Conservation (phyloP, 768 basidiomycete genomes). For the Pleurotus giganteus region DNA sequence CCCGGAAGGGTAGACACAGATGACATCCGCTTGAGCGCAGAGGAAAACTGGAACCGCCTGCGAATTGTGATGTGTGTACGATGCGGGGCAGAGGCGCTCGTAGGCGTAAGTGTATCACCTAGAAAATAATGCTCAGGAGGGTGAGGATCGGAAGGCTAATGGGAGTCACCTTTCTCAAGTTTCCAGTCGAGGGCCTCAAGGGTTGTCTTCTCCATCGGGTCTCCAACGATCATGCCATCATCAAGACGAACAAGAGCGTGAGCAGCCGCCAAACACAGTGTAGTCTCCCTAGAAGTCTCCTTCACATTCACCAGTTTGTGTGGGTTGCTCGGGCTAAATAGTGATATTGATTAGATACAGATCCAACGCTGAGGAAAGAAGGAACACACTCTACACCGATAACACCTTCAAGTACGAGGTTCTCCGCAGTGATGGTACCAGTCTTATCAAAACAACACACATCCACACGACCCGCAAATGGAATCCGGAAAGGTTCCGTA, state of each 20-base stretch:
- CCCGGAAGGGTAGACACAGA: conserved; percentile 71
- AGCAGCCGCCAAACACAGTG: conserved; percentile 85
- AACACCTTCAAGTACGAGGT: conserved; percentile 91
- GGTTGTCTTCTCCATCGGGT: conserved; percentile 99
- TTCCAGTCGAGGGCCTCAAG: conserved; percentile 90
- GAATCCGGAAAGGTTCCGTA: conserved; percentile 98
- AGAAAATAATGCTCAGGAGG: conserved; percentile 32
- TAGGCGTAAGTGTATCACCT: conserved; percentile 73
- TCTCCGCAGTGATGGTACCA: conserved; percentile 96
- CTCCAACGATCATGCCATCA: conserved; percentile 91
- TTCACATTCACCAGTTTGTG: conserved; percentile 76
- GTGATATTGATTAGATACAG: conserved; percentile 10
- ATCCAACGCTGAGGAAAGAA: not conserved
- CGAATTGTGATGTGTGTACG: conserved; percentile 66
- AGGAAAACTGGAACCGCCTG: conserved; percentile 97
- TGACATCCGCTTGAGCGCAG: conserved; percentile 96
- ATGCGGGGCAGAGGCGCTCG: conserved; percentile 50
- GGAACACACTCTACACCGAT: conserved; percentile 83
- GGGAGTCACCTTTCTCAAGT: conserved; percentile 55
- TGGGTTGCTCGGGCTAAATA: conserved; percentile 53
- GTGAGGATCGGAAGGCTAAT: not conserved
- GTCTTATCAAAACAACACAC: conserved; percentile 99
- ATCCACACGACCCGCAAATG: conserved; percentile 92
- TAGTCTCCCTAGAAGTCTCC: conserved; percentile 74
- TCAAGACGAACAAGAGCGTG: conserved; percentile 94